phyloP scores from a whole-genome alignment of 306 rosid genomes.

The Parietaria judaica region DNA sequence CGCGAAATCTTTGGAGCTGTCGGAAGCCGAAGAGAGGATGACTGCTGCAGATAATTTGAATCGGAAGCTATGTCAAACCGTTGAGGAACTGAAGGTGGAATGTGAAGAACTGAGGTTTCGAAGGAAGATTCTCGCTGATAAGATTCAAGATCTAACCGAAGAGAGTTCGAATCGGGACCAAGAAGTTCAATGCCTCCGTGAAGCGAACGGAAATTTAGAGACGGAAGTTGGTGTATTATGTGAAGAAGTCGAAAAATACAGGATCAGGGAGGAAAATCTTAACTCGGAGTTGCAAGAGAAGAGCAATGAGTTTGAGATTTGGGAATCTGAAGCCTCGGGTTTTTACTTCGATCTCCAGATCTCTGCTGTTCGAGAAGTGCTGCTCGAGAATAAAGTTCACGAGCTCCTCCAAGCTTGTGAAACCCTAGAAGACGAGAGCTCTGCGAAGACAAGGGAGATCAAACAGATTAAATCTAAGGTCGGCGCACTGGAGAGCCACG shows the following conservation, averaged over 20 bases:
- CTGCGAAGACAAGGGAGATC: conserved; percentile 50
- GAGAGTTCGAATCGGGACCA: conserved; percentile 46
- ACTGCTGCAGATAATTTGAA: conserved; percentile 46
- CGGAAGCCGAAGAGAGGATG: conserved; percentile 53
- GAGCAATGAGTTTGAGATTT: conserved; percentile 68
- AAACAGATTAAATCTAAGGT: conserved; percentile 47
- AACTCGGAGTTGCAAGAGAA: conserved; percentile 68
- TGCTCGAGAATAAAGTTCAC: conserved; percentile 70
- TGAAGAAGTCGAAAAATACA: conserved; percentile 56
- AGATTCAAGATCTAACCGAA: conserved; percentile 53
- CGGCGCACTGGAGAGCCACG: conserved; percentile 53
- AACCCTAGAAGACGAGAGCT: conserved; percentile 57
- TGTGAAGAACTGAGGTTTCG: conserved; percentile 31
- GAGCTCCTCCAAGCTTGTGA: conserved; percentile 67
- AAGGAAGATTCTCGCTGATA: conserved; percentile 44
- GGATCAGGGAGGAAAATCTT: conserved; percentile 60
- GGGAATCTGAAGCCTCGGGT: conserved; percentile 91
- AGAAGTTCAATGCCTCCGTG: conserved; percentile 53
- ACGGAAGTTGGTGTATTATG: conserved; percentile 47
- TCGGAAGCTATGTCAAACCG: conserved; percentile 36
- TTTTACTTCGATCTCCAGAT: conserved; percentile 86
- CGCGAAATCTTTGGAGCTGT: conserved; percentile 47
- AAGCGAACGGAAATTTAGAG: conserved; percentile 41
- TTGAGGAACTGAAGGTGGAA: conserved; percentile 60
- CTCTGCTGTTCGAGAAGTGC: conserved; percentile 70